Percentiles rank a stretch among this genome's conserved stretches.
These are phyloP conservation scores for Sicyos baderoa DNA, from an alignment of 306 rosid genomes.

Conservation along the genomic window DNA sequence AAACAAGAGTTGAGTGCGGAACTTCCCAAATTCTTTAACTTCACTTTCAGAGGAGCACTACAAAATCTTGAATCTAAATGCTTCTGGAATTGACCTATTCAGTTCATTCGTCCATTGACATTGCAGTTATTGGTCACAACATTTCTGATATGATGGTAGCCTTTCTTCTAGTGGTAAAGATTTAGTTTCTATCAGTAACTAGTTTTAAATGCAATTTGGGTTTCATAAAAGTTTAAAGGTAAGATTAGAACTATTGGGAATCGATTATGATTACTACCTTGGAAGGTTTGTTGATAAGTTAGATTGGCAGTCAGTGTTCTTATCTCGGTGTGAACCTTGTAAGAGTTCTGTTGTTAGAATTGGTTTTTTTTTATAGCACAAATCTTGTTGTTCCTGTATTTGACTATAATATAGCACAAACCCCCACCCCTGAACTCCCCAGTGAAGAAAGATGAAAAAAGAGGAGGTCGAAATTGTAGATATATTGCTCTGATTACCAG, in stretches of 20 bases:
- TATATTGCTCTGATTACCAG: neutral
- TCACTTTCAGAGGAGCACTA: no score
- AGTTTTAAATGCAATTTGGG: neutral
- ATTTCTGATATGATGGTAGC: neutral
- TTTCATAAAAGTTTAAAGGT: neutral
- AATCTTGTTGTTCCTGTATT: neutral
- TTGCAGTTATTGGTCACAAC: neutral
- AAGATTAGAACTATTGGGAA: neutral
- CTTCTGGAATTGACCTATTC: neutral
- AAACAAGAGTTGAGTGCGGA: neutral
- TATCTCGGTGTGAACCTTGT: neutral
- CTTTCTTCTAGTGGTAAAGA: neutral
- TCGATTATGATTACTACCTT: neutral
- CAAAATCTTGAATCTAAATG: neutral
- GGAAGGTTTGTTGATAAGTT: neutral
- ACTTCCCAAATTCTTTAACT: neutral
- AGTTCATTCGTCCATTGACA: neutral
- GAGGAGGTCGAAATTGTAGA: neutral
- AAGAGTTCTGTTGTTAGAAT: neutral
- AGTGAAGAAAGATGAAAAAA: neutral
- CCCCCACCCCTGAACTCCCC: neutral
- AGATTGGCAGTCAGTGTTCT: neutral
- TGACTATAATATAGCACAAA: neutral
- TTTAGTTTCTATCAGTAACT: neutral
- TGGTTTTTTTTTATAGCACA: neutral